Conservation (phyloP, 345 rosid species). For the Eutrema yunnanense region DNA sequence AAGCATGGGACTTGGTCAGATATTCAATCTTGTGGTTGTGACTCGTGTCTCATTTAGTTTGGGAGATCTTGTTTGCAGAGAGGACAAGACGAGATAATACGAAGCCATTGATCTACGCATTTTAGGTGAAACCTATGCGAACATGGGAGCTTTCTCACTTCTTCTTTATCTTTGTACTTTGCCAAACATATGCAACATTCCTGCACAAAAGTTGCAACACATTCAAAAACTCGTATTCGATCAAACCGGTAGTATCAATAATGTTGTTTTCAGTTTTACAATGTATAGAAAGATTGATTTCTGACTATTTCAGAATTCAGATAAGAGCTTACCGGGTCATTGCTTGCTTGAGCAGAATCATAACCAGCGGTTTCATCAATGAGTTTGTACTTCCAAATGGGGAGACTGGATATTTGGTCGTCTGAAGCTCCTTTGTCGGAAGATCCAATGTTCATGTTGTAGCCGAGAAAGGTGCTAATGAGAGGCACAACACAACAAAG, state of each 20-base stretch:
- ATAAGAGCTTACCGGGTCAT: constrained; percentile 39
- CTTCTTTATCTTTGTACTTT: constrained; percentile 79
- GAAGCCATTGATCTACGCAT: constrained; percentile 97
- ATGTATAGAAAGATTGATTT: not conserved
- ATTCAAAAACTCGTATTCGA: not conserved
- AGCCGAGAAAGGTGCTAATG: constrained; percentile 69
- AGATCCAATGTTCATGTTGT: constrained; percentile 85
- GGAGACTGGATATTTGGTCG: constrained; percentile 73
- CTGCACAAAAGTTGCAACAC: constrained; percentile 33
- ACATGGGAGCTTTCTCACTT: constrained; percentile 80
- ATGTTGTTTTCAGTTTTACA: not conserved
- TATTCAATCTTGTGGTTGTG: not conserved
- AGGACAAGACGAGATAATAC: constrained; percentile 87
- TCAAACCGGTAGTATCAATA: not conserved
- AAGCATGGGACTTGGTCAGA: constrained; percentile 1
- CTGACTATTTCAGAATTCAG: not conserved
- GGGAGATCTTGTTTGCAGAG: constrained; percentile 86
- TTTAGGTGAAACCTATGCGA: constrained; percentile 85
- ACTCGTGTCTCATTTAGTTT: constrained; percentile 31
- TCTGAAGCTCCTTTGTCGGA: constrained; percentile 77
- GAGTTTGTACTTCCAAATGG: constrained; percentile 72
- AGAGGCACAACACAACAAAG: constrained; percentile 88
- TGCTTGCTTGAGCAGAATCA: constrained; percentile 21
- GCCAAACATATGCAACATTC: constrained; percentile 94
- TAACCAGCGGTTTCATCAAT: constrained; percentile 25